phyloP scores from a whole-genome alignment of 257 asterid species.

The Verbascum thapsus region DNA sequence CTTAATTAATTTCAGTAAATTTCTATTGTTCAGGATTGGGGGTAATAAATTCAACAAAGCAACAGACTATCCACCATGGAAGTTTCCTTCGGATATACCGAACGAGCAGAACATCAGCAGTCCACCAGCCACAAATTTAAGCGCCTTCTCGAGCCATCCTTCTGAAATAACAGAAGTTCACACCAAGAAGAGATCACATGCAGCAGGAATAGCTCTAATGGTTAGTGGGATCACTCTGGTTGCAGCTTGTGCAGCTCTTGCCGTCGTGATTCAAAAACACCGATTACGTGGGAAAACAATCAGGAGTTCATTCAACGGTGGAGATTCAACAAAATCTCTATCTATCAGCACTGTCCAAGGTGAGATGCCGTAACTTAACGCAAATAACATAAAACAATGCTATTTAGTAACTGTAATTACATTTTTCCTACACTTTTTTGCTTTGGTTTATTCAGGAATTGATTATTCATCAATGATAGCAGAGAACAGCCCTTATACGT shows the following conservation, averaged over 20 bases:
- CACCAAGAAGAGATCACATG: slow-evolving; percentile 42
- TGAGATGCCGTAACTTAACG: slow-evolving; percentile 21
- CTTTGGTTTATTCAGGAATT: slow-evolving; percentile 21
- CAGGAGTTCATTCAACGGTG: slow-evolving; percentile 36
- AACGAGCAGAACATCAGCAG: slow-evolving; percentile 51
- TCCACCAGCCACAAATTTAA: slow-evolving; percentile 65
- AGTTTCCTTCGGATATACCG: slow-evolving; percentile 64
- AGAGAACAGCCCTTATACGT: slow-evolving; percentile 48
- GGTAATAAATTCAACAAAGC: slow-evolving; percentile 68
- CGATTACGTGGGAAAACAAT: slow-evolving; percentile 31
- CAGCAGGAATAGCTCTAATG: slow-evolving; percentile 41
- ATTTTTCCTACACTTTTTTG: background rate
- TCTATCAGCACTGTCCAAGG: slow-evolving; percentile 54
- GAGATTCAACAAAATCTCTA: slow-evolving; percentile 46
- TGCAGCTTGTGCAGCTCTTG: slow-evolving; percentile 53
- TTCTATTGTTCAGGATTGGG: slow-evolving; percentile 57
- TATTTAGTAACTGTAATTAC: slow-evolving; percentile 1
- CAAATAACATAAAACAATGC: background rate
- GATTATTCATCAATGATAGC: slow-evolving; percentile 45
- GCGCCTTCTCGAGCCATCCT: slow-evolving; percentile 61
- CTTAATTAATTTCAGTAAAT: slow-evolving; percentile 4
- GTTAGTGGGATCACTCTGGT: slow-evolving; percentile 54
- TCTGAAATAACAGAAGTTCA: slow-evolving; percentile 34
- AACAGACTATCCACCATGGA: slow-evolving; percentile 77
- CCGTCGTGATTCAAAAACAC: slow-evolving; percentile 32